Percentiles rank a stretch among this genome's conserved stretches.
Evolutionary conservation across 192 early-diverging fungal species (phyloP).

Genomic region (Backusella macrospora): DNA sequence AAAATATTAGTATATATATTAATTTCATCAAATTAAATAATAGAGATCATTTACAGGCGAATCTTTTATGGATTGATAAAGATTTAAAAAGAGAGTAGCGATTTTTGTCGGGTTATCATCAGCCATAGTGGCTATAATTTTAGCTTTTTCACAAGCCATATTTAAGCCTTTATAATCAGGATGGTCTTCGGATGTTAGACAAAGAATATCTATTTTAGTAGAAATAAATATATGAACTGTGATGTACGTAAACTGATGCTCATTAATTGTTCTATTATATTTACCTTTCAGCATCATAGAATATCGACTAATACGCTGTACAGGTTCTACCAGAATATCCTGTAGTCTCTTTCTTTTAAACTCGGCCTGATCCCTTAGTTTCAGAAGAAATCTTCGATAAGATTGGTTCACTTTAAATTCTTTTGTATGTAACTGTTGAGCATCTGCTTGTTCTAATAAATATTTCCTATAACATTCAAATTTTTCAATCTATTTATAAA

Average conservation of each 20-base stretch:
- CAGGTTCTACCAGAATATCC: conserved; percentile 44
- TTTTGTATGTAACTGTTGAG: conserved; percentile 53
- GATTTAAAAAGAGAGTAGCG: conserved; percentile 39
- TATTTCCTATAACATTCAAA: conserved; percentile 68
- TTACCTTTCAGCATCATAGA: conserved; percentile 43
- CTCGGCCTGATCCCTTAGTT: conserved; percentile 59
- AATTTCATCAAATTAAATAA: not conserved
- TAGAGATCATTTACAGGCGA: conserved; percentile 29
- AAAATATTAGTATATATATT: not conserved
- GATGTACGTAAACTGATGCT: not conserved
- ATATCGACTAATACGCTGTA: conserved; percentile 42
- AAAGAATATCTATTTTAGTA: conserved; percentile 33
- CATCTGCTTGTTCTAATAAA: conserved; percentile 63
- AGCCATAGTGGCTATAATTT: conserved; percentile 43
- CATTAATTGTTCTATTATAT: not conserved
- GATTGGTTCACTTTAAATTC: conserved; percentile 55
- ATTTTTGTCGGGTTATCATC: conserved; percentile 40
- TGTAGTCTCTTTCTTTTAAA: conserved; percentile 55
- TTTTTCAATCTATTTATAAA: conserved; percentile 51
- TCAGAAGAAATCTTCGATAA: conserved; percentile 52
- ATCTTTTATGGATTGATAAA: conserved; percentile 37
- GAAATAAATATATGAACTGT: not conserved
- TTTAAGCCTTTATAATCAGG: conserved; percentile 32
- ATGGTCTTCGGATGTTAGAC: conserved; percentile 29
- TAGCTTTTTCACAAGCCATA: conserved; percentile 21